Conservation (phyloP, 1,139 yeast species). For the Candida sanyaensis region DNA sequence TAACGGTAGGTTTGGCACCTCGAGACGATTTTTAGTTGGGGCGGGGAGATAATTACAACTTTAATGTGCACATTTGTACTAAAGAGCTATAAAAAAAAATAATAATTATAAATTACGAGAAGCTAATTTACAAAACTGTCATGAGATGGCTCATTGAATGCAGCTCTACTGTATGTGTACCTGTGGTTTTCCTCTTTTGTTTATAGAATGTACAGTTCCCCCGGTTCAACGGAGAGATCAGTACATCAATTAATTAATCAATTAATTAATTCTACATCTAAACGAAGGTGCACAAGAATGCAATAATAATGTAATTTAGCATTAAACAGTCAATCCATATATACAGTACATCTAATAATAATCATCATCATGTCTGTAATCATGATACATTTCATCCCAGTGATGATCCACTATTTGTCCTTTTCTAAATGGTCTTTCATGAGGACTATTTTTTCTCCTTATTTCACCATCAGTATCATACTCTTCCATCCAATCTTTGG, state of each 20-base stretch:
- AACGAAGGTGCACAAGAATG: not conserved
- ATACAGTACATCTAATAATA: slow-evolving; percentile 14
- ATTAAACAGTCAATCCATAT: too few species aligned
- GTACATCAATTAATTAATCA: too few species aligned
- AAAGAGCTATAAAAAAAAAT: too few species aligned
- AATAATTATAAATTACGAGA: not conserved
- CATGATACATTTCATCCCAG: slow-evolving; percentile 44
- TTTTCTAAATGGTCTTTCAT: slow-evolving; percentile 11
- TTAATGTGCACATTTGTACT: too few species aligned
- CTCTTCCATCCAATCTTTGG: slow-evolving; percentile 40
- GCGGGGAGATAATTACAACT: too few species aligned
- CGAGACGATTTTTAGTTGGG: too few species aligned
- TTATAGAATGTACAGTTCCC: too few species aligned
- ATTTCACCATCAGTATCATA: slow-evolving; percentile 13
- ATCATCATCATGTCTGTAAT: slow-evolving; percentile 45
- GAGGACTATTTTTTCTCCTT: not conserved
- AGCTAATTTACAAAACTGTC: not conserved
- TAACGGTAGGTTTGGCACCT: too few species aligned
- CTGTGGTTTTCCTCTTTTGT: not conserved
- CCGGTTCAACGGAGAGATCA: too few species aligned
- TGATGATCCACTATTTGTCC: slow-evolving; percentile 26
- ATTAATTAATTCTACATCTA: too few species aligned
- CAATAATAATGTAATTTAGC: not conserved
- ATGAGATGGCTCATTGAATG: not conserved
- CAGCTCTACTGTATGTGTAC: not conserved